Evolutionary conservation across 192 early-diverging fungal genomes (phyloP).

Genomic region (Coemansia sp.): DNA sequence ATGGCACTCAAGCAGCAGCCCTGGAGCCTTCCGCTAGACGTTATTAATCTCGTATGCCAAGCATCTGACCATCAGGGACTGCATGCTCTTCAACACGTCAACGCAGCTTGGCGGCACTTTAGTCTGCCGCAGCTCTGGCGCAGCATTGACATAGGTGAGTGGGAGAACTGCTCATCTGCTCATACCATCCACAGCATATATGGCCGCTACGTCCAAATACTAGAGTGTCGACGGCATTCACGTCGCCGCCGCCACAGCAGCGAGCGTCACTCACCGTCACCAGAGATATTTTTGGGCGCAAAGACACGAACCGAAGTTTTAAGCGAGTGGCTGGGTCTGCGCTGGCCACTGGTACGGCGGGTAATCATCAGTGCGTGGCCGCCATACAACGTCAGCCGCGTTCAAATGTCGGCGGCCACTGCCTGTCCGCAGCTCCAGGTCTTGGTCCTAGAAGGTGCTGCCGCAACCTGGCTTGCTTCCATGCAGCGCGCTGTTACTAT

Average conservation of each 20-base stretch:
- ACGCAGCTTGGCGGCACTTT: constrained; percentile 29
- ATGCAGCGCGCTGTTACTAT: constrained; percentile 24
- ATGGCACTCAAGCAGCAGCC: neutral
- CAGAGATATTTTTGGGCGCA: neutral
- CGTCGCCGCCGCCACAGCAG: constrained; percentile 27
- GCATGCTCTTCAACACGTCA: constrained; percentile 26
- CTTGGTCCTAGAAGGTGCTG: constrained; percentile 37
- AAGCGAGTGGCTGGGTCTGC: constrained; percentile 39
- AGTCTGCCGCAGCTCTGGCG: constrained; percentile 39
- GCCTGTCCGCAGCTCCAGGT: constrained; percentile 19
- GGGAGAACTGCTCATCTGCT: constrained; percentile 25
- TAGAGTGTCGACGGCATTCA: constrained; percentile 32
- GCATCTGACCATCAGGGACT: constrained; percentile 18
- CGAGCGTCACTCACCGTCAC: neutral
- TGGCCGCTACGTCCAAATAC: constrained; percentile 16
- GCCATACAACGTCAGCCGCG: constrained; percentile 42
- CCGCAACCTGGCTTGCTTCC: constrained; percentile 35
- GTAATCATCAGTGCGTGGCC: constrained; percentile 46
- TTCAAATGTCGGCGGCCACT: constrained; percentile 21
- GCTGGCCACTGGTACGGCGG: constrained; percentile 19
- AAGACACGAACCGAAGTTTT: constrained; percentile 39
- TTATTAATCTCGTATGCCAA: constrained; percentile 25
- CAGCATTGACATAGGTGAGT: constrained; percentile 41
- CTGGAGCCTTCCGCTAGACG: constrained; percentile 21
- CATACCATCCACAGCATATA: constrained; percentile 18